These are phyloP conservation scores for Diophrys sp. DNA, from an alignment of 73 alveolate genomes.

Conservation along the genomic window DNA sequence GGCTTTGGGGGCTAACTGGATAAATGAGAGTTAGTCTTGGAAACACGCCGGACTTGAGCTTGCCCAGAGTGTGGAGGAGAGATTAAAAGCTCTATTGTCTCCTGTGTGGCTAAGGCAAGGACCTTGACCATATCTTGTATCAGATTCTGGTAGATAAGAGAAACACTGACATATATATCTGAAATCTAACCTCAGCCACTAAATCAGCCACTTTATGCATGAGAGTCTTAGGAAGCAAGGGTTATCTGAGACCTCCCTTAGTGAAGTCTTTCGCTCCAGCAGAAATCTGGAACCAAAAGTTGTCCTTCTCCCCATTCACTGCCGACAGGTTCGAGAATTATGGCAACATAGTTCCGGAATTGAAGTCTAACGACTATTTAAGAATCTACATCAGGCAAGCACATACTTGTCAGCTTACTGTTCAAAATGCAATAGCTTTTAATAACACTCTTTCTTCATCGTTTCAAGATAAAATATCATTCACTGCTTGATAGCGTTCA, in stretches of 20 bases:
- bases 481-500: constrained; percentile 41
- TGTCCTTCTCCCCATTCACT: constrained; percentile 53
- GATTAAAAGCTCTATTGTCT: too few relatives aligned
- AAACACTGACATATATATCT: too few relatives aligned
- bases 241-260: constrained; percentile 41
- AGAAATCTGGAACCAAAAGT: constrained; percentile 56
- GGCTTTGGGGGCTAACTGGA: too few relatives aligned
- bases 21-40: too few relatives aligned
- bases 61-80: too few relatives aligned
- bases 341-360: constrained; percentile 48
- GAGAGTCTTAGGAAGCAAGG: constrained; percentile 40
- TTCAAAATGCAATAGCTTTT: constrained; percentile 44
- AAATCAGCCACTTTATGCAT: constrained; percentile 64
- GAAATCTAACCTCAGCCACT: constrained; percentile 72
- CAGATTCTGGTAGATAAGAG: too few relatives aligned
- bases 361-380: constrained; percentile 15
- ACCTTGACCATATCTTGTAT: too few relatives aligned
- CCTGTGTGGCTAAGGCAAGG: too few relatives aligned
- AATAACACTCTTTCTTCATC: constrained; percentile 59
- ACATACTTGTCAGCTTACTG: constrained; percentile 63
- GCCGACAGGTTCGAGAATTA: constrained; percentile 48
- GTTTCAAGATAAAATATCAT: constrained; percentile 39
- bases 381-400: constrained; percentile 42
- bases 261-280: constrained; percentile 53
- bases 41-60: too few relatives aligned